These are phyloP conservation scores for Penicillium canariense DNA, from an alignment of 495 filamentous ascomycete genomes.

Conservation along the genomic window DNA sequence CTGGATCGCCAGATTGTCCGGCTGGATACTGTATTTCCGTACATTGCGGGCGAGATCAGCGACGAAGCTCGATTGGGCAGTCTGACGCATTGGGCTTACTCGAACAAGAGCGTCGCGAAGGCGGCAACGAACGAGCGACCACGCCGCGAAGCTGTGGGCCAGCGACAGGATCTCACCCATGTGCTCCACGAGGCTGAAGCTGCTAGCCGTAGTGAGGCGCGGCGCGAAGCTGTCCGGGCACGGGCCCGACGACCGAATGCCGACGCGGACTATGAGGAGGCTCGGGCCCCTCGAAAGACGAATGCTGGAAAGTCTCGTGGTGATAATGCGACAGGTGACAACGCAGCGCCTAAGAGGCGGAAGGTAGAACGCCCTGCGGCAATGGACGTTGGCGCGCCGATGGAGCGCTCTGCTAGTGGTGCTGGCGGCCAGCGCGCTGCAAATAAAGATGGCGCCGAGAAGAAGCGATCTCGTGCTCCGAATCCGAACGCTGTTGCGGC, in stretches of 20 bases:
- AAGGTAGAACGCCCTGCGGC: constrained; percentile 66
- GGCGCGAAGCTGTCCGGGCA: constrained; percentile 74
- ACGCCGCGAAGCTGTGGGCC: constrained; percentile 71
- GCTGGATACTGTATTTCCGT: constrained; percentile 77
- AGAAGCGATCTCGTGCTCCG: constrained; percentile 68
- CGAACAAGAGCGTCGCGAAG: constrained; percentile 70
- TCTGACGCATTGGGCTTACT: constrained; percentile 92
- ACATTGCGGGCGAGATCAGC: constrained; percentile 85
- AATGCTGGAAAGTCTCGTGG: constrained; percentile 58
- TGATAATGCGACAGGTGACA: constrained; percentile 48
- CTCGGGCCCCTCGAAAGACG: constrained; percentile 54
- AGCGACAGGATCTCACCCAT: constrained; percentile 52
- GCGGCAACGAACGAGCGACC: constrained; percentile 64
- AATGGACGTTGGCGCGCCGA: constrained; percentile 51
- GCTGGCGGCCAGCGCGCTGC: constrained; percentile 42
- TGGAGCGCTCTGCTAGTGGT: constrained; percentile 71
- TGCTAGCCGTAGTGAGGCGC: constrained; percentile 71
- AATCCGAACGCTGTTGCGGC: constrained; percentile 54
- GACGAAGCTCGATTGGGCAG: constrained; percentile 91
- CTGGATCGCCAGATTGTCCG: constrained; percentile 81
- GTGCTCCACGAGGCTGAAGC: constrained; percentile 76
- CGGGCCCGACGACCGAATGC: constrained; percentile 66
- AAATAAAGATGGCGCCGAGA: constrained; percentile 63
- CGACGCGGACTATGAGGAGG: constrained; percentile 79
- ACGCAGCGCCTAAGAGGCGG: constrained; percentile 62